Base-by-base conservation (phyloP, 768 basidiomycete genomes). In the Russula griseocarnosa region DNA sequence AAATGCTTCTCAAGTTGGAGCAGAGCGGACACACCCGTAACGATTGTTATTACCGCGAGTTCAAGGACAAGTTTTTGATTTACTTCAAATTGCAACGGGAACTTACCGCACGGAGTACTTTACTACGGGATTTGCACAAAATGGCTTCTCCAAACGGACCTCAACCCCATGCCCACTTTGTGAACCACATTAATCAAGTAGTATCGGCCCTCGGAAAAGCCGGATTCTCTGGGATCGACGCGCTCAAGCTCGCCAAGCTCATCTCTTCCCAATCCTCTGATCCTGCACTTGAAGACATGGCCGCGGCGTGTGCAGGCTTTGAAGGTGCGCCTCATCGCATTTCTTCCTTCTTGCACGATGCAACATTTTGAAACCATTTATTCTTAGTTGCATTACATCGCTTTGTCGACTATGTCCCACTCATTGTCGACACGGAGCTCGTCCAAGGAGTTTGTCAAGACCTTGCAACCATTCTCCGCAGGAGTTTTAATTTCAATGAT, bases 391-490 rank as follows among this genome's bases (percentile, higher is more conserved):
- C 60, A 0, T 51, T 61, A 40, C 50, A 52, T 9, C 56, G 67
- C 10, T 67, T 67, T 44, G 60, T 58, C 1, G 67, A 67, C 53
- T 67, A 67, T 28, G 57, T 56, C 20, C 65, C 63, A 9, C 58
- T 61, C 2, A 28, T 58, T 9, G 60, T 67, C 55, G 64, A 66
- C n/a, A 53, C n/a, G 9, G 60, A 66, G 18, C 67, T 67, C 16
- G 65, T 66, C 28, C 50, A 46, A 16, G 65, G 67, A 3, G 5
- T 66, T 28, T 49, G 44, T 32, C 34, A 55, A 24, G 60, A 6
- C 16, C 38, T 67, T 14, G n/a, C 36, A n/a, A 2, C 3, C 2
- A 22, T 24, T 3, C 59, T 67, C 26, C 52, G 55, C 24, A 13
- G 26, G 3, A 54, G 60, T 34, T 58, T 67, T 22, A 54, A 24